These are phyloP conservation scores for Neurospora tetrasperma DNA, from an alignment of 495 filamentous ascomycete genomes.

Conservation along the genomic window DNA sequence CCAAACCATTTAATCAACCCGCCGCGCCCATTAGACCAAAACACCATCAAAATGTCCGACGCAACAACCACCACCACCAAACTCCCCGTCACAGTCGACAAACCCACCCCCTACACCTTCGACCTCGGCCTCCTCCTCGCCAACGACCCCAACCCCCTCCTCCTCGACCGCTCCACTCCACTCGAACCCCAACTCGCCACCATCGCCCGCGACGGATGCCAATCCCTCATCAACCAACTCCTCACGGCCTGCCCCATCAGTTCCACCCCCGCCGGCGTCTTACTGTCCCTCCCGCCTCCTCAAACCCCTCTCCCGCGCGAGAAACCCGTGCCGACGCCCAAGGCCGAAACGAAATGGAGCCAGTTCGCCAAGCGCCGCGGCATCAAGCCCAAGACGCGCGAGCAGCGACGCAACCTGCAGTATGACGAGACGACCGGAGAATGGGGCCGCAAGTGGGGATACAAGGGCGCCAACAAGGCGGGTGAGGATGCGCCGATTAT, in stretches of 20 bases:
- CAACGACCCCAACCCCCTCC: constrained; percentile 71
- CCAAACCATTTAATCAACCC: too few species aligned
- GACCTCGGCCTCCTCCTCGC: constrained; percentile 79
- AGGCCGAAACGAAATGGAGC: constrained; percentile 84
- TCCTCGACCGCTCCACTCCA: constrained; percentile 26
- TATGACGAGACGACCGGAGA: constrained; percentile 79
- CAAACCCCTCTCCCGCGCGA: constrained; percentile 68
- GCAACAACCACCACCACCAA: constrained; percentile 14
- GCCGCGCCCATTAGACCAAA: too few species aligned
- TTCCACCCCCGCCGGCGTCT: constrained; percentile 54
- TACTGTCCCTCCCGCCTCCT: constrained; percentile 61
- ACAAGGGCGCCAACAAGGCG: constrained; percentile 74
- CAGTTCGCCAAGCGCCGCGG: constrained; percentile 93
- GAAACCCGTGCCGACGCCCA: constrained; percentile 74
- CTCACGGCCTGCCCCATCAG: constrained; percentile 72
- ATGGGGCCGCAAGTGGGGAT: constrained; percentile 90
- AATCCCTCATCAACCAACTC: constrained; percentile 71
- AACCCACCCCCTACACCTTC: constrained; percentile 84
- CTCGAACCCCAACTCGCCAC: constrained; percentile 50
- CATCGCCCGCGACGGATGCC: constrained; percentile 74
- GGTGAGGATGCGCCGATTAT: constrained; percentile 62
- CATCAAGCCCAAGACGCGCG: constrained; percentile 67
- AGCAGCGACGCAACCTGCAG: constrained; percentile 54
- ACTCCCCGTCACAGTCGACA: constrained; percentile 55
- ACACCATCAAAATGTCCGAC: constrained; percentile 19